These are phyloP conservation scores for Sporothrix pallida DNA, from an alignment of 2,329 filamentous ascomycete genomes.

Conservation along the genomic window DNA sequence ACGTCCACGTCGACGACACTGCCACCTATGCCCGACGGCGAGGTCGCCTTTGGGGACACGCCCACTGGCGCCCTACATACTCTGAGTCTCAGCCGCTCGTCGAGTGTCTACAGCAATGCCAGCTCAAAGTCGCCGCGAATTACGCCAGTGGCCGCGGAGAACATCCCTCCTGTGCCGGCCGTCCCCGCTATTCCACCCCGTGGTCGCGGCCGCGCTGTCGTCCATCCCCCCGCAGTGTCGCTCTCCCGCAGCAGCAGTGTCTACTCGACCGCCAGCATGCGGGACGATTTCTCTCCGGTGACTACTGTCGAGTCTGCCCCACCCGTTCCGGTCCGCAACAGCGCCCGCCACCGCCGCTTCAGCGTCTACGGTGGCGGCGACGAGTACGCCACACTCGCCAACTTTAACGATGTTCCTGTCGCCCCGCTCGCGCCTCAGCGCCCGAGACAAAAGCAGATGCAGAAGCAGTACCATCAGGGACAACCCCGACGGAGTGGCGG, in stretches of 20 bases:
- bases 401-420: background rate
- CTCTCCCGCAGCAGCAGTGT: constrained; percentile 34
- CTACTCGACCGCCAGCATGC: constrained; percentile 26
- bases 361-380: constrained; percentile 37
- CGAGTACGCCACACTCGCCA: constrained; percentile 27
- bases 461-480: background rate
- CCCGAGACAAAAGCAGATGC: no score
- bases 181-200: constrained; percentile 28
- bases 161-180: no score
- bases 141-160: no score
- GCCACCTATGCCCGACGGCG: background rate
- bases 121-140: constrained; percentile 14
- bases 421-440: background rate
- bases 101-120: constrained; percentile 31
- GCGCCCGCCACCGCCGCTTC: constrained; percentile 35
- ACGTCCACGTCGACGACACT: background rate
- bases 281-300: background rate
- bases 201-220: background rate
- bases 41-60: background rate
- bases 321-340: constrained; percentile 29
- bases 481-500: background rate
- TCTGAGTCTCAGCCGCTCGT: constrained; percentile 24
- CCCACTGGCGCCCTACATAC: background rate
- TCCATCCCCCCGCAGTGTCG: background rate
- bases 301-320: constrained; percentile 12